Evolutionary conservation across 129 eudicot species (phyloP).

Genomic region (Artemisia annua): DNA sequence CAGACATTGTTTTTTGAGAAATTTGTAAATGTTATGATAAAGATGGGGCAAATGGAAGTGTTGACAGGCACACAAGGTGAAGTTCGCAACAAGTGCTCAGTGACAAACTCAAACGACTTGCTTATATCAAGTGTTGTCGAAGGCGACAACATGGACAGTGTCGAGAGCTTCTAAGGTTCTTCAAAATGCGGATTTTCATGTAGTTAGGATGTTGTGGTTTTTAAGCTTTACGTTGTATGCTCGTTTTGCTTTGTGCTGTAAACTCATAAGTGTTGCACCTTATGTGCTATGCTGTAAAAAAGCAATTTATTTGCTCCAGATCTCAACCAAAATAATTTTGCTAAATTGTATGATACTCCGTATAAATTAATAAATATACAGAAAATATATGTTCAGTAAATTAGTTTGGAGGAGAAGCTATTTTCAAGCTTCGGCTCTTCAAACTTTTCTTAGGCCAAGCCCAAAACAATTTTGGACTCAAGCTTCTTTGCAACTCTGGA

Average conservation of each 20-base stretch:
- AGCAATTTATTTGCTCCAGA: no score
- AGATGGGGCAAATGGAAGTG: constrained; percentile 75
- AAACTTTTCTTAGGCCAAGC: no score
- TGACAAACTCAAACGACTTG: constrained; percentile 36
- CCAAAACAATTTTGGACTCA: no score
- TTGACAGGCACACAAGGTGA: constrained; percentile 68
- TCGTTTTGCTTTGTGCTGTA: not conserved
- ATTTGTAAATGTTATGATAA: constrained; percentile 56
- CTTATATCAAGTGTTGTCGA: constrained; percentile 39
- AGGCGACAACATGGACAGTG: constrained; percentile 6
- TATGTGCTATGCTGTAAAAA: no score
- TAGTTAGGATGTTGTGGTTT: constrained; percentile 24
- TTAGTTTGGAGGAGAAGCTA: no score
- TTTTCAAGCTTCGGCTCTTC: no score
- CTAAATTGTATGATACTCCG: no score
- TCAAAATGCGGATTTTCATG: not conserved
- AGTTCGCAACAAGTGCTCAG: constrained; percentile 59
- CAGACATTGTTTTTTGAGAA: constrained; percentile 68
- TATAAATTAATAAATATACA: no score
- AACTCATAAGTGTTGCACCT: not conserved
- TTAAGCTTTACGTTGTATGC: not conserved
- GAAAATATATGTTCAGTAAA: no score
- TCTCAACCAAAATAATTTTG: no score
- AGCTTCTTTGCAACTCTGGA: no score
- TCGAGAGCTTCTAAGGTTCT: constrained; percentile 29